A percentile compares a stretch with the other conserved stretches of the same genome.
phyloP scores from a whole-genome alignment of 106 monocot species.

The Xerophyta viscosa region DNA sequence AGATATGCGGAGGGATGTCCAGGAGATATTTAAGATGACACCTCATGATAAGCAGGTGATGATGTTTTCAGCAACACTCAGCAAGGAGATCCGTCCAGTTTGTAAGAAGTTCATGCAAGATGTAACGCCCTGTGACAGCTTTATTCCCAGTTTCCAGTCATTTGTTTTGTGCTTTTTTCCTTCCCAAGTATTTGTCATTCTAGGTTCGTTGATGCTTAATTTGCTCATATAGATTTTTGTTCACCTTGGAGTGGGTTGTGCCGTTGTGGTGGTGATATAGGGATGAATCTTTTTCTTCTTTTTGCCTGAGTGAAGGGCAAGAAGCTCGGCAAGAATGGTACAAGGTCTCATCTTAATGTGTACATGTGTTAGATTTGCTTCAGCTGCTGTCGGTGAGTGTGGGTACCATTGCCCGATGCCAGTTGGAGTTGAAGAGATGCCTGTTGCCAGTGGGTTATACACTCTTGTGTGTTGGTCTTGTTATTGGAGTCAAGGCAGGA shows the following conservation, averaged over 20 bases:
- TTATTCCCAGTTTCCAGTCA: conserved; percentile 11
- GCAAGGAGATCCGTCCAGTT: conserved; percentile 99
- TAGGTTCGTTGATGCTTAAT: not conserved
- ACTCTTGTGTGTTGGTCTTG: conserved; percentile 1
- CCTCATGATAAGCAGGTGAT: conserved; percentile 99
- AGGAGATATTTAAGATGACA: conserved; percentile 99
- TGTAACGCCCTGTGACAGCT: conserved; percentile 55
- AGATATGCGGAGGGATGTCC: conserved; percentile 99
- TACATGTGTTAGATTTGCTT: too few species aligned
- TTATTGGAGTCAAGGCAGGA: conserved; percentile 1
- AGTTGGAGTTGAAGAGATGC: not conserved
- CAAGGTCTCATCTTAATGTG: not conserved
- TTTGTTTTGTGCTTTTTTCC: conserved; percentile 6
- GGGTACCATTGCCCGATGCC: not conserved
- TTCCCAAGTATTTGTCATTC: not conserved
- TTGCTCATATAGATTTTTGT: too few species aligned
- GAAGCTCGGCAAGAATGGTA: not conserved
- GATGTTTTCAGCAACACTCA: conserved; percentile 99
- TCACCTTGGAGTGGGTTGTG: too few species aligned
- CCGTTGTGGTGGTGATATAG: not conserved
- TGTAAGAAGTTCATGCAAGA: conserved; percentile 99
- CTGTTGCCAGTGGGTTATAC: not conserved
- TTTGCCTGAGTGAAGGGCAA: not conserved
- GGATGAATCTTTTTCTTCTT: not conserved
- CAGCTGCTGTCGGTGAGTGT: not conserved